These are phyloP conservation scores for Fusarium sp. DNA, from an alignment of 2,329 filamentous ascomycete species.

Conservation along the genomic window DNA sequence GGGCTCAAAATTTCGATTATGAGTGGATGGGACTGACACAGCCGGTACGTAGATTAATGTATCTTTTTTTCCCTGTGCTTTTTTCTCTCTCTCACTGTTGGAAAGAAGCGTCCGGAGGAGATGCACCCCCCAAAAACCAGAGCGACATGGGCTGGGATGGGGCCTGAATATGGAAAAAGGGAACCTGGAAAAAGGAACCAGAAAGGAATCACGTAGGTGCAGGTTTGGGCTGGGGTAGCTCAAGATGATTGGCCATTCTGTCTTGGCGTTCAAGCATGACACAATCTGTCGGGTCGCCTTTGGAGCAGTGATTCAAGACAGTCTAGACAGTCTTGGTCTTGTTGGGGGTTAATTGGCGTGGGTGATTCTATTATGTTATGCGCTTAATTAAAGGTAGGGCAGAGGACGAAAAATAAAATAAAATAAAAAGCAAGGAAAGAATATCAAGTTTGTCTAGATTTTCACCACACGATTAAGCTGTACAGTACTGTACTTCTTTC, in stretches of 20 bases:
- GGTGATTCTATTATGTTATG: conserved; percentile 5
- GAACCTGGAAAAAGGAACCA: conserved; percentile 43
- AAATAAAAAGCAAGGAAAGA: conserved; percentile 2
- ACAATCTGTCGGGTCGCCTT: conserved; percentile 53
- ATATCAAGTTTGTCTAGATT: background rate
- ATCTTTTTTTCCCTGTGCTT: conserved; percentile 7
- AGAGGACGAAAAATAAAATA: conserved; percentile 5
- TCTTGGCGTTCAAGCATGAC: conserved; percentile 51
- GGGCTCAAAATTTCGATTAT: conserved; percentile 20
- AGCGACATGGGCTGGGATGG: conserved; percentile 39
- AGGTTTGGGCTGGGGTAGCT: conserved; percentile 50
- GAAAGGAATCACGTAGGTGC: conserved; percentile 46
- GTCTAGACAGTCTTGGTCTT: conserved; percentile 32
- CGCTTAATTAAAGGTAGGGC: background rate
- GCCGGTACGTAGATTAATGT: conserved; percentile 21
- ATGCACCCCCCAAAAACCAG: conserved; percentile 34
- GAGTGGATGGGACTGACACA: conserved; percentile 10
- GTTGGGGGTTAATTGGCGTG: conserved; percentile 19
- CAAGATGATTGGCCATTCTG: conserved; percentile 45
- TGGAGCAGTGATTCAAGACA: conserved; percentile 15
- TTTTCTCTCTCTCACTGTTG: conserved; percentile 1
- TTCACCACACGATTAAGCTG: conserved; percentile 6
- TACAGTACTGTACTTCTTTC: conserved; percentile 3
- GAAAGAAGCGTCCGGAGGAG: conserved; percentile 25
- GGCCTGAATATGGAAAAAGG: conserved; percentile 24